Evolutionary conservation across 495 filamentous ascomycete genomes (phyloP).

Genomic region (Lasiosphaeriaceae sp.): DNA sequence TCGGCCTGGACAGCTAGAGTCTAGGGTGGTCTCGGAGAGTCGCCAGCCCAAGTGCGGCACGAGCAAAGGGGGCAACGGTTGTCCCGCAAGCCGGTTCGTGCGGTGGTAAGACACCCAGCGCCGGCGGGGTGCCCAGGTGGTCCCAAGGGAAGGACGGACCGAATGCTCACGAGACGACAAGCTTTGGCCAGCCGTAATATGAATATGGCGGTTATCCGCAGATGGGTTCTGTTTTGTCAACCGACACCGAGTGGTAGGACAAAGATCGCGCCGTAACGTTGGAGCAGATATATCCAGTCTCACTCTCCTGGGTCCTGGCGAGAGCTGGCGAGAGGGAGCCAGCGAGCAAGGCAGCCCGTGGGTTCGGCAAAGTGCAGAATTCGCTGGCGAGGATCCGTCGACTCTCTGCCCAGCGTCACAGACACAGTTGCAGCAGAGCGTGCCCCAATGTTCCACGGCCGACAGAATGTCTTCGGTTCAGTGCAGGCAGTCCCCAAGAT

Average conservation of each 20-base stretch:
- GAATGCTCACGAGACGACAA: not conserved
- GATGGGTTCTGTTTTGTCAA: conserved; percentile 10
- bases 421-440: conserved; percentile 13
- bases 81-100: conserved; percentile 4
- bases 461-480: conserved; percentile 25
- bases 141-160: not conserved
- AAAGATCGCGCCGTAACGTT: conserved; percentile 42
- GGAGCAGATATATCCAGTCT: conserved; percentile 20
- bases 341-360: not conserved
- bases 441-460: conserved; percentile 19
- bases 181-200: not conserved
- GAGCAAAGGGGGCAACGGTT: not conserved
- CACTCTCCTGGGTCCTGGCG: conserved; percentile 18
- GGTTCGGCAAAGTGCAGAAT: conserved; percentile 17
- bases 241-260: conserved; percentile 28
- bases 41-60: not conserved
- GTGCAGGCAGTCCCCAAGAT: conserved; percentile 17
- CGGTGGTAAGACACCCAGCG: conserved; percentile 30
- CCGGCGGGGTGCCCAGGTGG: conserved; percentile 15
- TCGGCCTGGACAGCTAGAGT: conserved; percentile 5
- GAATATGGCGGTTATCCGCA: conserved; percentile 1
- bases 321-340: conserved; percentile 2
- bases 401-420: conserved; percentile 6
- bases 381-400: conserved; percentile 5
- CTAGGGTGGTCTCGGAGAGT: conserved; percentile 1